Evolutionary conservation across 148 eudicot species (phyloP).

Genomic region (Polygonum aviculare): DNA sequence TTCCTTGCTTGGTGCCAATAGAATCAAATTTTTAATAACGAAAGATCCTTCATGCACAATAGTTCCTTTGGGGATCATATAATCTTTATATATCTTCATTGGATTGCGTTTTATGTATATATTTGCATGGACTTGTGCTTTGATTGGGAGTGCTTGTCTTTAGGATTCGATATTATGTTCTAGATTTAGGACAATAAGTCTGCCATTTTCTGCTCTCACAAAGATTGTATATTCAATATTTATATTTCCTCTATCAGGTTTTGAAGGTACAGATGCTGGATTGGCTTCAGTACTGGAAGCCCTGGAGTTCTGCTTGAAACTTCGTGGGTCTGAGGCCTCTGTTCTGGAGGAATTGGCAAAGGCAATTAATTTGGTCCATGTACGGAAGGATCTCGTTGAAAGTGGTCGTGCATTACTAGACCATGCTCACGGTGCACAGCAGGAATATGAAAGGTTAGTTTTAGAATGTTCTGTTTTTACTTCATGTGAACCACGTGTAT

Average conservation of each 20-base stretch:
- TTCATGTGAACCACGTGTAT: neutral
- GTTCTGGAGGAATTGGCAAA: constrained; percentile 90
- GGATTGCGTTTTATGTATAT: neutral
- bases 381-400: constrained; percentile 84
- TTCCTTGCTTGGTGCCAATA: neutral
- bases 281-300: constrained; percentile 85
- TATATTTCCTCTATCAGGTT: constrained; percentile 28
- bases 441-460: constrained; percentile 80
- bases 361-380: constrained; percentile 87
- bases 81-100: neutral
- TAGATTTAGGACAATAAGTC: neutral
- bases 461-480: neutral
- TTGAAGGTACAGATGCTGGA: constrained; percentile 78
- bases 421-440: constrained; percentile 80
- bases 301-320: constrained; percentile 78
- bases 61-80: neutral
- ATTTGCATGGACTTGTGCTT: neutral
- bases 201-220: neutral
- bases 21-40: neutral
- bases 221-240: neutral
- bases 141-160: neutral
- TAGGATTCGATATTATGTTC: neutral
- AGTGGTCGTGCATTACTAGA: constrained; percentile 88
- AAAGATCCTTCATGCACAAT: neutral
- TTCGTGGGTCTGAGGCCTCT: constrained; percentile 90